phyloP scores from a whole-genome alignment of 2,329 filamentous ascomycete species.

The Zymoseptoria brevis region DNA sequence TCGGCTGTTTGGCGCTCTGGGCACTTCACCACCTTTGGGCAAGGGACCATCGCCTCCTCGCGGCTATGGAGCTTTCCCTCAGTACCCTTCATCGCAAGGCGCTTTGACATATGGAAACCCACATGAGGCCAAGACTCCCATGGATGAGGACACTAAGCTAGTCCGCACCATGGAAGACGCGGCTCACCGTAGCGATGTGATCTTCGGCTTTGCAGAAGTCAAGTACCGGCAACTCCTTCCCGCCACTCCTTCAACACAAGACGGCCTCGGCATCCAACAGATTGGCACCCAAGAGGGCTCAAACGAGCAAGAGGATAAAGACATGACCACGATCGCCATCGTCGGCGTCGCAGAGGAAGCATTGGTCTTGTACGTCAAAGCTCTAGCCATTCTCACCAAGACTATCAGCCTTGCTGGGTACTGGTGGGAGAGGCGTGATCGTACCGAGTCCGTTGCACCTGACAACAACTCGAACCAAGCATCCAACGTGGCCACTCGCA shows the following conservation, averaged over 20 bases:
- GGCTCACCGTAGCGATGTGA: slow-evolving; percentile 87
- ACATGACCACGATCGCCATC: slow-evolving; percentile 76
- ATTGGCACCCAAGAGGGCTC: slow-evolving; percentile 48
- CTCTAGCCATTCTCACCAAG: slow-evolving; percentile 78
- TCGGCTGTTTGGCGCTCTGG: slow-evolving; percentile 60
- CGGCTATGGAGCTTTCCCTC: slow-evolving; percentile 72
- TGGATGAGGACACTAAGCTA: slow-evolving; percentile 72
- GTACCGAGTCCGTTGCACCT: slow-evolving; percentile 49
- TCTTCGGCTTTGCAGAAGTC: slow-evolving; percentile 95
- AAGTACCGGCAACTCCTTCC: slow-evolving; percentile 98
- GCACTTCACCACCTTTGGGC: slow-evolving; percentile 54
- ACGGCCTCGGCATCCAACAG: slow-evolving; percentile 53
- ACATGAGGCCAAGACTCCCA: slow-evolving; percentile 46
- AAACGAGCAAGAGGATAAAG: slow-evolving; percentile 57
- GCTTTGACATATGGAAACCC: slow-evolving; percentile 57
- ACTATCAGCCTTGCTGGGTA: slow-evolving; percentile 90
- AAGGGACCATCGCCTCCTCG: slow-evolving; percentile 63
- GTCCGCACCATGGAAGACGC: slow-evolving; percentile 83
- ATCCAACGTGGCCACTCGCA: slow-evolving; percentile 41
- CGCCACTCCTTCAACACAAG: slow-evolving; percentile 64
- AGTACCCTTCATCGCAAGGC: slow-evolving; percentile 68
- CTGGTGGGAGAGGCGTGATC: slow-evolving; percentile 60
- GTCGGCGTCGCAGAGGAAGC: slow-evolving; percentile 89
- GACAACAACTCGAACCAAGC: slow-evolving; percentile 20
- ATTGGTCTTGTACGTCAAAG: slow-evolving; percentile 91